phyloP scores from a whole-genome alignment of 306 rosid genomes.

The Quercus ilex region DNA sequence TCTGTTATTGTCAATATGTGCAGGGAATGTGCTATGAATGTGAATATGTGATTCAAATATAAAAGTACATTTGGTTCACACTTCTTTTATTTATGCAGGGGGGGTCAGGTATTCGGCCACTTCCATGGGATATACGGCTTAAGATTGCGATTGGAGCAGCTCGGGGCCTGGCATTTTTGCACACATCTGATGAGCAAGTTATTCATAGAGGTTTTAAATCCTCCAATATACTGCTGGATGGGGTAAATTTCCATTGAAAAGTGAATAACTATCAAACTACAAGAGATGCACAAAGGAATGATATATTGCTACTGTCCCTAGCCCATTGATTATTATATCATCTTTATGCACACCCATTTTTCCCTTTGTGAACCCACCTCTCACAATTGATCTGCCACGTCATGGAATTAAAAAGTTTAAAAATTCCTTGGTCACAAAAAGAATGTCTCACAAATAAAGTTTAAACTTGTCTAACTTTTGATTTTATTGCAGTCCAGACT shows the following conservation, averaged over 20 bases:
- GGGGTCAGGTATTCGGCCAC: conserved; percentile 71
- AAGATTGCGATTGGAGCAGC: conserved; percentile 97
- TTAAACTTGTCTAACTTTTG: conserved; percentile 10
- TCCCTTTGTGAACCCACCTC: no score
- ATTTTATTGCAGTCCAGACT: conserved; percentile 67
- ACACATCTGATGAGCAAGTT: conserved; percentile 71
- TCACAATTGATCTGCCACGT: no score
- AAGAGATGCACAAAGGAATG: neutral
- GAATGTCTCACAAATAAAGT: no score
- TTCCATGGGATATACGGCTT: conserved; percentile 76
- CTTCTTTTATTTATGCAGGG: conserved; percentile 42
- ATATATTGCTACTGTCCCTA: neutral
- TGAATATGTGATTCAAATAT: conserved; percentile 1
- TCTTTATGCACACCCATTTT: neutral
- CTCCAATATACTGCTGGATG: conserved; percentile 86
- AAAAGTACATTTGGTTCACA: conserved; percentile 8
- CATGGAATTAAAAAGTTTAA: no score
- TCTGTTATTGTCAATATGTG: neutral
- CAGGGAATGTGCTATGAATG: neutral
- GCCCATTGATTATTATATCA: neutral
- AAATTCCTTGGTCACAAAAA: no score
- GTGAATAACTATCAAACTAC: neutral
- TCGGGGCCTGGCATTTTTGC: conserved; percentile 82
- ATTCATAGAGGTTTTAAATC: conserved; percentile 86
- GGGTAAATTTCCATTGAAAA: conserved; percentile 41